Evolutionary conservation across 345 rosid species (phyloP).

Genomic region (Boechera retrofracta): DNA sequence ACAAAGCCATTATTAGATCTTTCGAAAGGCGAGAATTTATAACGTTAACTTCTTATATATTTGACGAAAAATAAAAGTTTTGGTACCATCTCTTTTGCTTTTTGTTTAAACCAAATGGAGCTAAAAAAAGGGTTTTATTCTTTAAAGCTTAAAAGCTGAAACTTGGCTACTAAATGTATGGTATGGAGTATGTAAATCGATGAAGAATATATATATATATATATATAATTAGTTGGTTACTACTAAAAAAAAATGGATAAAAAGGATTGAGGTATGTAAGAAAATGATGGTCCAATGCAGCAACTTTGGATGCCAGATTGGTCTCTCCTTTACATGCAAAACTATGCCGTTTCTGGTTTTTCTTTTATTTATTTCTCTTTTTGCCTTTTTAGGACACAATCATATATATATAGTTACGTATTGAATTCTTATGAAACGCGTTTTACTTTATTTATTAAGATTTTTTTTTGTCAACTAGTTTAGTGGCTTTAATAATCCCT

Average conservation of each 20-base stretch:
- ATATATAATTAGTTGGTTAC: not conserved
- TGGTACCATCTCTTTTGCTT: conserved; percentile 24
- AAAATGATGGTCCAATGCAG: conserved; percentile 33
- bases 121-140: not conserved
- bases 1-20: not conserved
- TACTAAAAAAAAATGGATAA: not conserved
- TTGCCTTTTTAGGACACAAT: conserved; percentile 4
- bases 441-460: not conserved
- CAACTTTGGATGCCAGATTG: conserved; percentile 43
- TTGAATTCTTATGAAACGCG: not conserved
- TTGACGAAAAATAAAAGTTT: not conserved
- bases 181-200: not conserved
- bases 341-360: conserved; percentile 38
- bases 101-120: conserved; percentile 7
- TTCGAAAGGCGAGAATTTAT: not conserved
- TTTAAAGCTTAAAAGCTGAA: conserved; percentile 29
- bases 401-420: no score
- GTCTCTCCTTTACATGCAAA: conserved; percentile 46
- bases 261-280: conserved; percentile 12
- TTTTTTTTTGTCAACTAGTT: not conserved
- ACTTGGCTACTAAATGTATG: conserved; percentile 7
- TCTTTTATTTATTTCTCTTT: conserved; percentile 34
- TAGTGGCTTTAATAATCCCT: no score
- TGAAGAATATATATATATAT: not conserved
- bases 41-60: not conserved